A percentile compares a stretch with the other conserved stretches of the same genome.
Conservation (phyloP, 1,284 basidiomycete species). For the Rhizoctonia solani region DNA sequence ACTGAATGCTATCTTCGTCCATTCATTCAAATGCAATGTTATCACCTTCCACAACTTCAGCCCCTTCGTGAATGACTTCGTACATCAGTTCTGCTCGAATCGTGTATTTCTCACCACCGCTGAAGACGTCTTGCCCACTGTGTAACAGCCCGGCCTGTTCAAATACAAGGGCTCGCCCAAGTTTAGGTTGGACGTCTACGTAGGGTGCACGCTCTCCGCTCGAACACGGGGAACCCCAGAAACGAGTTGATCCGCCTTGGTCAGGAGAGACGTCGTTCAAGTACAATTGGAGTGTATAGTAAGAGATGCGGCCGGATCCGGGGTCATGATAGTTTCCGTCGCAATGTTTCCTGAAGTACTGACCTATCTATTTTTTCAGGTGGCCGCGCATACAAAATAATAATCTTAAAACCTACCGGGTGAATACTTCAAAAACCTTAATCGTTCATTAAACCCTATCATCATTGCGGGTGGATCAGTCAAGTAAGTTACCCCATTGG, state of each 20-base stretch:
- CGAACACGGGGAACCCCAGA: too few relatives aligned
- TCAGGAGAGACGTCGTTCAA: constrained; percentile 28
- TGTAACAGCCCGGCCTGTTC: constrained; percentile 35
- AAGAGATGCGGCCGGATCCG: constrained; percentile 33
- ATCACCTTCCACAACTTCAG: background rate
- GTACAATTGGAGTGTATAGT: constrained; percentile 39
- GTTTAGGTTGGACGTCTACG: constrained; percentile 36
- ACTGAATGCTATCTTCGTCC: background rate
- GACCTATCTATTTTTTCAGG: constrained; percentile 3
- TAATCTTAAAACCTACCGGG: background rate
- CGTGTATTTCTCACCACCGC: constrained; percentile 34
- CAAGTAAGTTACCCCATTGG: background rate
- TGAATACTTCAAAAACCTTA: constrained; percentile 36
- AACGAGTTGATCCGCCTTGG: constrained; percentile 35
- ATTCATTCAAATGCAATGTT: constrained; percentile 12
- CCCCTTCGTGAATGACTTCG: constrained; percentile 2
- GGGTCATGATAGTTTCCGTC: constrained; percentile 33
- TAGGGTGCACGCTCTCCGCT: too few relatives aligned
- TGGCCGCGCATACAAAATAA: background rate
- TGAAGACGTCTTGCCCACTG: constrained; percentile 37
- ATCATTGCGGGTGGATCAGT: constrained; percentile 11
- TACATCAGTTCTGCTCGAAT: constrained; percentile 38
- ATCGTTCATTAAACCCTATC: constrained; percentile 25
- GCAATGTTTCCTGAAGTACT: constrained; percentile 37
- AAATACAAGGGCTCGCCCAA: constrained; percentile 36